These are phyloP conservation scores for Rosa hybrid DNA, from an alignment of 331 rosid species.

Conservation along the genomic window DNA sequence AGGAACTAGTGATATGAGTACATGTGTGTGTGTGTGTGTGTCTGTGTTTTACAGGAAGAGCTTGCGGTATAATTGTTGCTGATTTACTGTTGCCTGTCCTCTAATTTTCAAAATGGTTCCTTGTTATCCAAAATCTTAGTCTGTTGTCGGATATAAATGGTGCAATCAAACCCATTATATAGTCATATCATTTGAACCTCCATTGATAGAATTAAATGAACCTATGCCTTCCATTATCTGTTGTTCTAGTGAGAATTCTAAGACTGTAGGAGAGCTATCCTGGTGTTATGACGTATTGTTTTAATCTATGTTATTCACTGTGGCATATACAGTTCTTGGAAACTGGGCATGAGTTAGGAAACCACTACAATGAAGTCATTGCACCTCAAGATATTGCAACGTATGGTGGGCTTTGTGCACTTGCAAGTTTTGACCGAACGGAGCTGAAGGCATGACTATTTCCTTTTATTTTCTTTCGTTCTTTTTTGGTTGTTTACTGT, in stretches of 20 bases:
- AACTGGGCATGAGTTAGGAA: slow-evolving; percentile 73
- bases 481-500: slow-evolving; percentile 15
- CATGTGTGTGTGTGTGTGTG: neutral
- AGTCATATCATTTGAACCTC: neutral
- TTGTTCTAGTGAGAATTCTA: neutral
- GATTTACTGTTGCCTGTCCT: neutral
- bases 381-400: slow-evolving; percentile 98
- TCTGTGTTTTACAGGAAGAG: neutral
- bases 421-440: slow-evolving; percentile 89
- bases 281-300: neutral
- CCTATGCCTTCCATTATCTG: neutral
- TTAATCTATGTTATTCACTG: slow-evolving; percentile 11
- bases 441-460: slow-evolving; percentile 80
- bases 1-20: neutral
- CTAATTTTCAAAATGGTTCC: neutral
- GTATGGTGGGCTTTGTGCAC: slow-evolving; percentile 98
- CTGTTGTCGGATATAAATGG: neutral
- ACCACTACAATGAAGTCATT: slow-evolving; percentile 84
- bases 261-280: neutral
- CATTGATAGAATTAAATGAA: neutral
- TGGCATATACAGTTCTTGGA: slow-evolving; percentile 75
- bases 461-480: slow-evolving; percentile 2
- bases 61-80: neutral
- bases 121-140: neutral
- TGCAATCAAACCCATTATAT: neutral